A percentile compares a stretch with the other conserved stretches of the same genome.
phyloP scores from a whole-genome alignment of 495 filamentous ascomycete species.

The Beverwykella pulmonaria region DNA sequence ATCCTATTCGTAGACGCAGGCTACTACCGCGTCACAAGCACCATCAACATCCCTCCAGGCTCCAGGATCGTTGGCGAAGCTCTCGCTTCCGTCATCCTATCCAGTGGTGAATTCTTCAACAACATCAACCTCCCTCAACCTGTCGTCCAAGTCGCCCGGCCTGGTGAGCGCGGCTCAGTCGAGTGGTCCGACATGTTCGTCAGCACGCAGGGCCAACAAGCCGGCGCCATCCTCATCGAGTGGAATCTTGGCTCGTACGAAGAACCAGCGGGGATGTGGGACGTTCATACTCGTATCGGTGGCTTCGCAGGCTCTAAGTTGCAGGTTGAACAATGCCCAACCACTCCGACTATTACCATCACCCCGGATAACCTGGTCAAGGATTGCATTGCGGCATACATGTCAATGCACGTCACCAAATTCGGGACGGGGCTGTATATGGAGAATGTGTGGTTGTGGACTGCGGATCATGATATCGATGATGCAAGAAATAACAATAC shows the following conservation, averaged over 20 bases:
- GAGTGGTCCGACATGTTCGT: slow-evolving; percentile 53
- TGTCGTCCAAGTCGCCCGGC: slow-evolving; percentile 46
- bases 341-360: slow-evolving; percentile 49
- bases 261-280: slow-evolving; percentile 62
- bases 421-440: slow-evolving; percentile 55
- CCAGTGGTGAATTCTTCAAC: slow-evolving; percentile 40
- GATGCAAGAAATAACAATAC: slow-evolving; percentile 49
- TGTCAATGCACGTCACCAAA: slow-evolving; percentile 67
- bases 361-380: slow-evolving; percentile 46
- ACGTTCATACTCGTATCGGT: slow-evolving; percentile 61
- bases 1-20: slow-evolving; percentile 46
- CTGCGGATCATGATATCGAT: slow-evolving; percentile 77
- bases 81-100: slow-evolving; percentile 53
- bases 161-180: slow-evolving; percentile 43
- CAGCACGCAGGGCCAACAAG: slow-evolving; percentile 43
- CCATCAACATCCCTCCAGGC: slow-evolving; percentile 58
- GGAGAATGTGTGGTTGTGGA: slow-evolving; percentile 72
- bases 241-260: slow-evolving; percentile 45
- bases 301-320: slow-evolving; percentile 58
- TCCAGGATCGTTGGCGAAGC: slow-evolving; percentile 61
- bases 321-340: slow-evolving; percentile 57
- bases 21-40: slow-evolving; percentile 60
- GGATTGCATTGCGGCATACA: slow-evolving; percentile 66
- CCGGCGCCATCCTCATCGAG: slow-evolving; percentile 46
- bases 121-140: slow-evolving; percentile 45